Evolutionary conservation across 2,329 filamentous ascomycete species (phyloP).

Genomic region (Cercospora zeae-maydis): DNA sequence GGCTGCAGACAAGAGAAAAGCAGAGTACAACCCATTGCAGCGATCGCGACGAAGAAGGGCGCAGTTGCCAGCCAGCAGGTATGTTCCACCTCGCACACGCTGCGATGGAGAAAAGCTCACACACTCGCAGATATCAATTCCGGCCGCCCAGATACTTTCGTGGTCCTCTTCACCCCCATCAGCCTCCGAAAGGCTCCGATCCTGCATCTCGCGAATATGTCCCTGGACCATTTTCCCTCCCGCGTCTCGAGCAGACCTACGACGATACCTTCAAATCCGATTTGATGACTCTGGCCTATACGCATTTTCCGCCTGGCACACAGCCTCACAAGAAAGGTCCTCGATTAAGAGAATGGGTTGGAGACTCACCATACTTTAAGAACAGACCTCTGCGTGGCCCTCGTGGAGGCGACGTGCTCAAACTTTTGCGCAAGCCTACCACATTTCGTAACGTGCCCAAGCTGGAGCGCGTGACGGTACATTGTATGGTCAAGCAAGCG

Average conservation of each 20-base stretch:
- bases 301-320: constrained; percentile 78
- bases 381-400: constrained; percentile 83
- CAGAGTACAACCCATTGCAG: constrained; percentile 47
- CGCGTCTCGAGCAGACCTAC: constrained; percentile 86
- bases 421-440: constrained; percentile 63
- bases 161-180: constrained; percentile 87
- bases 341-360: constrained; percentile 80
- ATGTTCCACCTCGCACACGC: neutral
- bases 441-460: constrained; percentile 82
- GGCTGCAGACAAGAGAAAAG: constrained; percentile 40
- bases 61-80: constrained; percentile 19
- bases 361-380: constrained; percentile 88
- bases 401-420: constrained; percentile 69
- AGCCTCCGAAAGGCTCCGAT: constrained; percentile 81
- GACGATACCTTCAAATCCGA: constrained; percentile 81
- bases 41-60: constrained; percentile 37
- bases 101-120: neutral
- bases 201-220: constrained; percentile 83
- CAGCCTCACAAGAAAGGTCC: constrained; percentile 55
- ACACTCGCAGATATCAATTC: constrained; percentile 74
- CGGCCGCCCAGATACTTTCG: constrained; percentile 92
- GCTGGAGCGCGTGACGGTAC: constrained; percentile 75
- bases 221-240: constrained; percentile 84
- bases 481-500: constrained; percentile 67
- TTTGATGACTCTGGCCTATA: constrained; percentile 83